Conservation (phyloP, 2,329 filamentous ascomycete genomes). For the Scedosporium minutisporum region DNA sequence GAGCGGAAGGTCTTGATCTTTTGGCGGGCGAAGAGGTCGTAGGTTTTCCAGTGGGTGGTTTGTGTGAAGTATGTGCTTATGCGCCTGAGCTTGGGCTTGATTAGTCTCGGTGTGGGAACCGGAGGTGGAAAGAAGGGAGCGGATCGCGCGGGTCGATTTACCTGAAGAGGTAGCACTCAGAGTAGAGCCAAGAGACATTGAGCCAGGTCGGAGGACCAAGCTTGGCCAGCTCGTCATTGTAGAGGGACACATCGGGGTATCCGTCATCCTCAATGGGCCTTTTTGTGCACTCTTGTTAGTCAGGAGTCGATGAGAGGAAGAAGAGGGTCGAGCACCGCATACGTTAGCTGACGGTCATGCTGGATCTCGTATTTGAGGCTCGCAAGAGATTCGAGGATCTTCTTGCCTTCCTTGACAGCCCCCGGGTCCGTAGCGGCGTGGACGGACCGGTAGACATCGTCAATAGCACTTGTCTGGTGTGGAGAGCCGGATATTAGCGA, state of each 20-base stretch:
- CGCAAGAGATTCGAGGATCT: constrained; percentile 68
- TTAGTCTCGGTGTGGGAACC: constrained; percentile 5
- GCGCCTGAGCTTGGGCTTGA: constrained; percentile 39
- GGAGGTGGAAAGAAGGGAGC: neutral
- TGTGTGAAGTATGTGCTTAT: constrained; percentile 68
- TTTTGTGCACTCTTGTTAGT: neutral
- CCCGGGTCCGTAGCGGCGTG: constrained; percentile 48
- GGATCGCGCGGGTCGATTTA: constrained; percentile 21
- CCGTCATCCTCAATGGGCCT: constrained; percentile 73
- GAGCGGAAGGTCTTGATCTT: constrained; percentile 90
- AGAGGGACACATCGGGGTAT: constrained; percentile 61
- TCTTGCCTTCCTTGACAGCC: constrained; percentile 72
- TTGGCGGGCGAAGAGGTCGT: constrained; percentile 83
- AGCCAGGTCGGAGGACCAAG: constrained; percentile 65
- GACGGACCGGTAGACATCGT: constrained; percentile 79
- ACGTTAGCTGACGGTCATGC: constrained; percentile 75
- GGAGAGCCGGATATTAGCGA: neutral
- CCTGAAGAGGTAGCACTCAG: constrained; percentile 92
- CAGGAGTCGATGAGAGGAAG: neutral
- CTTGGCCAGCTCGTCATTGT: constrained; percentile 76
- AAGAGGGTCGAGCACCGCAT: constrained; percentile 19
- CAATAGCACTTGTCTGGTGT: constrained; percentile 77
- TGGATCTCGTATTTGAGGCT: constrained; percentile 90
- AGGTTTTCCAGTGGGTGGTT: constrained; percentile 75
- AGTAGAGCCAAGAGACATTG: constrained; percentile 75